Conservation (phyloP, 495 filamentous ascomycete genomes). For the Annulohypoxylon nitens region DNA sequence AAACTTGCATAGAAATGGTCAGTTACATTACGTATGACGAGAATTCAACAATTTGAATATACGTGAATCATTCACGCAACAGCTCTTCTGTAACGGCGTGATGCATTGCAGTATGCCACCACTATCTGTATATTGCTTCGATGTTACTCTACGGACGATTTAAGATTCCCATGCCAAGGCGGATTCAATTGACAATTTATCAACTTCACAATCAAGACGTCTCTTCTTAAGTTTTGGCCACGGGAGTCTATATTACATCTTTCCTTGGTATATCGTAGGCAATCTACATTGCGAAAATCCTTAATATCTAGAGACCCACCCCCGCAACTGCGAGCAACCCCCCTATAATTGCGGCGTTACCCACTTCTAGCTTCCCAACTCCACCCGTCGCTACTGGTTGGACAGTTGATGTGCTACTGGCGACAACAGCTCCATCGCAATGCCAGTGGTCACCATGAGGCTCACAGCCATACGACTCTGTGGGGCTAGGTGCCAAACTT, state of each 20-base stretch:
- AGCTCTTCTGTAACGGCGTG: constrained; percentile 3
- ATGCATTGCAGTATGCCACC: background rate
- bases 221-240: background rate
- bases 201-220: background rate
- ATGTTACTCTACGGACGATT: constrained; percentile 20
- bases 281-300: constrained; percentile 15
- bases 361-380: constrained; percentile 17
- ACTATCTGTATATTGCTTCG: constrained; percentile 32
- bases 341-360: constrained; percentile 23
- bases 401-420: constrained; percentile 6
- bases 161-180: constrained; percentile 5
- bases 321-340: constrained; percentile 20
- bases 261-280: background rate
- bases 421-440: constrained; percentile 48
- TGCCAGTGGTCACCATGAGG: constrained; percentile 59
- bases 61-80: background rate
- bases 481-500: constrained; percentile 52
- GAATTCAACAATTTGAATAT: background rate
- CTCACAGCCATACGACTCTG: constrained; percentile 54
- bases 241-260: constrained; percentile 7
- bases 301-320: constrained; percentile 23
- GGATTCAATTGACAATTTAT: background rate
- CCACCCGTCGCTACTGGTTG: constrained; percentile 11
- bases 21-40: constrained; percentile 7
- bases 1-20: background rate